These are phyloP conservation scores for Solanum sitiens DNA, from an alignment of 257 asterid species.

Conservation along the genomic window DNA sequence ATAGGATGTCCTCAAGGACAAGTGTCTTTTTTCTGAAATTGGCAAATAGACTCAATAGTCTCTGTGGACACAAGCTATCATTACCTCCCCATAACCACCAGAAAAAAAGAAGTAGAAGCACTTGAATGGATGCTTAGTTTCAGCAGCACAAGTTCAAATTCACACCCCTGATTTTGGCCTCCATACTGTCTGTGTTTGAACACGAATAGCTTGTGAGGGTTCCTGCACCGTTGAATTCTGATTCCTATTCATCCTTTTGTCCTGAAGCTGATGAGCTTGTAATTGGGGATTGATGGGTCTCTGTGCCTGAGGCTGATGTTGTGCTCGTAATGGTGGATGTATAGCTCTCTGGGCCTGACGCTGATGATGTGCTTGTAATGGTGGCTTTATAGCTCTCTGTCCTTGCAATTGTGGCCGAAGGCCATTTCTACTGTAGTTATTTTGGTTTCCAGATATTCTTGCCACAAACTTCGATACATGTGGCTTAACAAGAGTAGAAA, in stretches of 20 bases:
- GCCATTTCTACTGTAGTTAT: conserved; percentile 19
- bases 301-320: neutral
- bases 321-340: neutral
- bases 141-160: neutral
- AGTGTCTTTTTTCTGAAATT: neutral
- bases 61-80: neutral
- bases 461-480: conserved; percentile 21
- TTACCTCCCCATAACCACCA: neutral
- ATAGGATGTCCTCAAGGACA: conserved; percentile 11
- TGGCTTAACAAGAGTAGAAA: conserved; percentile 42
- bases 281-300: neutral
- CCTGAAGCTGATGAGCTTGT: conserved; percentile 1
- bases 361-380: conserved; percentile 6
- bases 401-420: conserved; percentile 7
- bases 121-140: neutral
- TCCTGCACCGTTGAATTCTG: neutral
- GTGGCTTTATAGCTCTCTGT: neutral
- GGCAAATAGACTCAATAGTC: neutral
- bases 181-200: conserved; percentile 37
- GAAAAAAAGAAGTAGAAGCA: neutral
- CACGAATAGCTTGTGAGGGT: neutral
- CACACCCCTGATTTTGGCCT: conserved; percentile 22
- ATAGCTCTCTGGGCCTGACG: neutral
- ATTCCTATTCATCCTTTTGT: neutral
- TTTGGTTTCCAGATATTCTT: conserved; percentile 21